phyloP scores from a whole-genome alignment of 139 green algal species.

The Picochlorum sp. region DNA sequence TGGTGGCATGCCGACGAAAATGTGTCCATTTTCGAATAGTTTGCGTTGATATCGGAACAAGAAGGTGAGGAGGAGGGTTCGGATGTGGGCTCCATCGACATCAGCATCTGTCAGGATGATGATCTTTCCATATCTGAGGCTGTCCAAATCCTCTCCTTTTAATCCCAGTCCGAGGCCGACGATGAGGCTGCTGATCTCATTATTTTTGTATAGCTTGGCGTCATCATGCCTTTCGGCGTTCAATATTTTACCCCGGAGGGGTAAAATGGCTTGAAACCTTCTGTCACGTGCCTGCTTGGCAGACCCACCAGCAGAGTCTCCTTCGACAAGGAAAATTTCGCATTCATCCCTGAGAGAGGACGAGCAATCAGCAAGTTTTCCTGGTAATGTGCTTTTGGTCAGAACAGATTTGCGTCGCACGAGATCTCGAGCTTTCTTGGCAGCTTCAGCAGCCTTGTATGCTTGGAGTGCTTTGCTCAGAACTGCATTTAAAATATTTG shows the following conservation, averaged over 20 bases:
- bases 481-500: constrained; percentile 31
- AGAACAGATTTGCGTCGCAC: constrained; percentile 88
- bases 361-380: constrained; percentile 95
- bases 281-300: constrained; percentile 91
- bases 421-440: constrained; percentile 86
- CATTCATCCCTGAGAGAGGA: constrained; percentile 30
- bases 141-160: constrained; percentile 41
- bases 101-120: constrained; percentile 98
- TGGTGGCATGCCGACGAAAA: constrained; percentile 92
- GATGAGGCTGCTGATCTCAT: constrained; percentile 87
- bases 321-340: constrained; percentile 98
- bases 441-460: constrained; percentile 77
- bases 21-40: constrained; percentile 77
- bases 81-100: constrained; percentile 96
- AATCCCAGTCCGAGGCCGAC: constrained; percentile 83
- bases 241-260: constrained; percentile 94
- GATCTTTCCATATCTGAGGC: constrained; percentile 54
- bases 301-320: constrained; percentile 88
- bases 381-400: constrained; percentile 76
- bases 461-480: constrained; percentile 57
- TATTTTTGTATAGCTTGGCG: constrained; percentile 86
- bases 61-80: constrained; percentile 96
- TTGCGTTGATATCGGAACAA: constrained; percentile 85
- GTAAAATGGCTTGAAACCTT: constrained; percentile 69
- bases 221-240: constrained; percentile 88